Conservation (phyloP, 805 yeast genomes). For the Hyphopichia homilentoma region DNA sequence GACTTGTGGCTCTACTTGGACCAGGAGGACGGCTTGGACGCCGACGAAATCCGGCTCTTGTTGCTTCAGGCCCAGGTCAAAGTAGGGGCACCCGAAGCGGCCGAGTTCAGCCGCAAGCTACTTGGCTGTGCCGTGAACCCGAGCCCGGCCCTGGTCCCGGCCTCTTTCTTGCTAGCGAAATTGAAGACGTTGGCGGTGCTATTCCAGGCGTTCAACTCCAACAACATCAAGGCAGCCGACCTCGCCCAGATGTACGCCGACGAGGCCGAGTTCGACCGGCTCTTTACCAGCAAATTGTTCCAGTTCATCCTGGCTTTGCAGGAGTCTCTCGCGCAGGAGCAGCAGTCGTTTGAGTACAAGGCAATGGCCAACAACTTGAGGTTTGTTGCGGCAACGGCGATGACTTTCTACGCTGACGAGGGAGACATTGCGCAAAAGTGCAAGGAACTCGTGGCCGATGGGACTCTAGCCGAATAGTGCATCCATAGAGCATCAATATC, state of each 20-base stretch:
- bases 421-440: too few species aligned
- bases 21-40: slow-evolving; percentile 9
- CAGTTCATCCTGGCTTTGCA: background rate
- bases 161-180: slow-evolving; percentile 7
- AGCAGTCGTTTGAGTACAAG: background rate
- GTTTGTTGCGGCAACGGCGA: slow-evolving; percentile 25
- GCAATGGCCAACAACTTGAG: slow-evolving; percentile 25
- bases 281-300: background rate
- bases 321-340: background rate
- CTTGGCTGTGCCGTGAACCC: slow-evolving; percentile 2
- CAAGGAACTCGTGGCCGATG: too few species aligned
- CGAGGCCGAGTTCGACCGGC: background rate
- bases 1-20: slow-evolving; percentile 10
- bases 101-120: slow-evolving; percentile 1
- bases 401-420: slow-evolving; percentile 3
- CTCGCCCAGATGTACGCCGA: background rate
- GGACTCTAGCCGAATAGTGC: too few species aligned
- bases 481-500: too few species aligned
- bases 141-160: background rate
- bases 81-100: background rate
- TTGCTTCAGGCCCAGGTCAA: slow-evolving; percentile 17
- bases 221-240: background rate
- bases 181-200: slow-evolving; percentile 5
- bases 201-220: background rate
- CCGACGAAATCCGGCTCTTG: slow-evolving; percentile 18